phyloP scores from a whole-genome alignment of 331 rosid genomes.

The Malus hybrid region DNA sequence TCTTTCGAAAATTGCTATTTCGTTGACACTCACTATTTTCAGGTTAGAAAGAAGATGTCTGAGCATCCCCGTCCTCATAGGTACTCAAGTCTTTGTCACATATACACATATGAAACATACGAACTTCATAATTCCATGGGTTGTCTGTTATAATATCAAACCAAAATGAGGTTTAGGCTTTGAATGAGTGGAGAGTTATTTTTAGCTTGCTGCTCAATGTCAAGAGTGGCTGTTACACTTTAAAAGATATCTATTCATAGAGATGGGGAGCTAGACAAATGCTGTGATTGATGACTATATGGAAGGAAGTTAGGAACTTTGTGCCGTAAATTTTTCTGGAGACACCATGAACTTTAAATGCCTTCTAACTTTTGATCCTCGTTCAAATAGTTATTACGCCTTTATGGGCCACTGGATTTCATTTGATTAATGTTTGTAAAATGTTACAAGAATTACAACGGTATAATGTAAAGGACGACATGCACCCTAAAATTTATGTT shows the following conservation, averaged over 20 bases:
- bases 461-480: background rate
- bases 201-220: background rate
- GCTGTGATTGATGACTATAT: background rate
- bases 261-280: background rate
- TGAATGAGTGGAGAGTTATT: background rate
- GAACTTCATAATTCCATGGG: background rate
- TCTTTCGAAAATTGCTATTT: conserved; percentile 1
- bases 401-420: background rate
- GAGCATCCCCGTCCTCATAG: conserved; percentile 17
- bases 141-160: background rate
- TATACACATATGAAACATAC: background rate
- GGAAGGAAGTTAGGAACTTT: background rate
- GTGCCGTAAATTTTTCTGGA: background rate
- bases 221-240: background rate
- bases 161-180: background rate
- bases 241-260: background rate
- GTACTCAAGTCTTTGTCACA: background rate
- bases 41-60: conserved; percentile 79
- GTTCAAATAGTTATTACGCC: background rate
- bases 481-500: background rate
- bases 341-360: background rate
- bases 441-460: background rate
- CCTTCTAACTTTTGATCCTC: background rate
- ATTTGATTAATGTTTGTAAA: background rate
- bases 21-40: conserved; percentile 21